A percentile compares a stretch with the other conserved stretches of the same genome.
phyloP scores from a whole-genome alignment of 192 early-diverging fungal genomes.

The Entomortierella parvispora region DNA sequence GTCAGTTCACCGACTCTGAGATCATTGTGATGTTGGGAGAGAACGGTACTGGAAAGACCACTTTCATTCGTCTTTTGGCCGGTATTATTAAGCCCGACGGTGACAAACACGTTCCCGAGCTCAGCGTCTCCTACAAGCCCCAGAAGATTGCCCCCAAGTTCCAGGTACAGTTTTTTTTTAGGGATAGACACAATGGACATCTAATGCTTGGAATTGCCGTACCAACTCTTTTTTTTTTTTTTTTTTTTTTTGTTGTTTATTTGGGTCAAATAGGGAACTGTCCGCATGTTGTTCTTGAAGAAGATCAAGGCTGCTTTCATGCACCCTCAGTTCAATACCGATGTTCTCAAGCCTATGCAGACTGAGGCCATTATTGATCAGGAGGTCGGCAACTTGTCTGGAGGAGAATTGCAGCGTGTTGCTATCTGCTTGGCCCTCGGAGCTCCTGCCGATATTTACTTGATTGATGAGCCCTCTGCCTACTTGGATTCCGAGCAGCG shows the following conservation, averaged over 20 bases:
- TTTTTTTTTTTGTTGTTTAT: too few relatives aligned
- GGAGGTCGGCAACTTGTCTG: conserved; percentile 86
- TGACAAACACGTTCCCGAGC: conserved; percentile 81
- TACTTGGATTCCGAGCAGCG: conserved; percentile 99
- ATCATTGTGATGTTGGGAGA: conserved; percentile 98
- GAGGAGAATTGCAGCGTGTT: conserved; percentile 99
- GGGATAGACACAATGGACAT: background rate
- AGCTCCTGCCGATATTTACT: conserved; percentile 93
- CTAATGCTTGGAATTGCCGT: background rate
- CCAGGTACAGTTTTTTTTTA: conserved; percentile 31
- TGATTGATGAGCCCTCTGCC: conserved; percentile 98
- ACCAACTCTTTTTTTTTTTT: too few relatives aligned
- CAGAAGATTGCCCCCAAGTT: conserved; percentile 99
- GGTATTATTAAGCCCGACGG: conserved; percentile 83
- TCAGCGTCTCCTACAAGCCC: conserved; percentile 95
- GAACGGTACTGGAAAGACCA: conserved; percentile 98
- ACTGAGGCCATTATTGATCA: conserved; percentile 96
- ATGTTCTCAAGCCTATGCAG: conserved; percentile 93
- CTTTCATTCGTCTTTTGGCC: conserved; percentile 94
- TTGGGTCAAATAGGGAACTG: conserved; percentile 69
- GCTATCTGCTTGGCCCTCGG: conserved; percentile 93
- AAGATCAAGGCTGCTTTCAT: conserved; percentile 87
- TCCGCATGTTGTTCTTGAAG: conserved; percentile 90
- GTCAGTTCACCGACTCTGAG: conserved; percentile 96
- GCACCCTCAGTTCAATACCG: conserved; percentile 96